Evolutionary conservation across 495 filamentous ascomycete species (phyloP).

Genomic region (Penicillium cinerascens): DNA sequence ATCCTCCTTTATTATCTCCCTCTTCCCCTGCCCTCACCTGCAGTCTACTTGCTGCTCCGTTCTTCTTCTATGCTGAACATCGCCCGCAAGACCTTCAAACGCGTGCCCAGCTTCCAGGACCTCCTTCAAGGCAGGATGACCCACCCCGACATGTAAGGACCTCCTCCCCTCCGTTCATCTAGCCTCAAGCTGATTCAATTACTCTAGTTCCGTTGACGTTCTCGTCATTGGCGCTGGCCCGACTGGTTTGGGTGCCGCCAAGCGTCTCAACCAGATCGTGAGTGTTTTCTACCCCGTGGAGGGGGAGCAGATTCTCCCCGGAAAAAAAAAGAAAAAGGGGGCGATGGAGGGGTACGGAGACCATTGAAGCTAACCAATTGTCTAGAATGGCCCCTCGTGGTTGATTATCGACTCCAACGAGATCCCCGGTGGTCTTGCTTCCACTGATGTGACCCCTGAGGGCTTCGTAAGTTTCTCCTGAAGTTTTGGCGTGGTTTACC

Average conservation of each 20-base stretch:
- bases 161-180: neutral
- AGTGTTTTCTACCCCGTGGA: slow-evolving; percentile 30
- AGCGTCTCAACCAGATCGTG: slow-evolving; percentile 95
- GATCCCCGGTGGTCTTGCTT: slow-evolving; percentile 92
- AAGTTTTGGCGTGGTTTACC: neutral
- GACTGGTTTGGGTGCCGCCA: slow-evolving; percentile 93
- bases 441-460: slow-evolving; percentile 92
- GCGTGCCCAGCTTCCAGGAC: slow-evolving; percentile 58
- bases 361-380: slow-evolving; percentile 19
- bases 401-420: slow-evolving; percentile 91
- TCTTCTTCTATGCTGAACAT: slow-evolving; percentile 49
- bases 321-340: slow-evolving; percentile 14
- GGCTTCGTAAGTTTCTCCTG: slow-evolving; percentile 77
- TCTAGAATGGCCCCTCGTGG: slow-evolving; percentile 86
- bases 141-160: slow-evolving; percentile 50
- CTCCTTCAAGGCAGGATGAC: slow-evolving; percentile 58
- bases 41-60: slow-evolving; percentile 30
- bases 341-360: slow-evolving; percentile 21
- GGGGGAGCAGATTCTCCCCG: neutral
- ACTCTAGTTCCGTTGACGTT: slow-evolving; percentile 81
- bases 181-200: slow-evolving; percentile 9
- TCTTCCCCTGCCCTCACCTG: slow-evolving; percentile 21
- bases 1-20: slow-evolving; percentile 23
- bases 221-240: slow-evolving; percentile 98
- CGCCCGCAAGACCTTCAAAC: slow-evolving; percentile 51